Evolutionary conservation across 1,284 basidiomycete species (phyloP).

Genomic region (Tetrapyrgos nigripes): DNA sequence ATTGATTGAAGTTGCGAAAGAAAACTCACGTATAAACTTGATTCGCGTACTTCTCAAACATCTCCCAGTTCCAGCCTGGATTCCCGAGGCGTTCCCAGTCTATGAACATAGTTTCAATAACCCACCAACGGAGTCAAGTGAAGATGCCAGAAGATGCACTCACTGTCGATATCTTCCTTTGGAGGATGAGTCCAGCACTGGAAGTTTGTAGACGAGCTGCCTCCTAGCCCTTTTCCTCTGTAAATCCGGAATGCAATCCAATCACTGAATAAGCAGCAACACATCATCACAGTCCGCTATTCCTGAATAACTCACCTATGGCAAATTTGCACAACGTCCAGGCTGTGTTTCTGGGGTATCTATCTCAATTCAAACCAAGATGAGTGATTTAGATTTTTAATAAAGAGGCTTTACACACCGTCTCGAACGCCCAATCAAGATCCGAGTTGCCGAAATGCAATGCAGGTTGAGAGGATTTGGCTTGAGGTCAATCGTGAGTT

Average conservation of each 20-base stretch:
- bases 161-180: slow-evolving; percentile 37
- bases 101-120: slow-evolving; percentile 5
- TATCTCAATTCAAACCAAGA: not conserved
- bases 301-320: too few relatives aligned
- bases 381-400: not conserved
- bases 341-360: slow-evolving; percentile 7
- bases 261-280: too few relatives aligned
- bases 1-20: too few relatives aligned
- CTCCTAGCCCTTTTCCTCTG: slow-evolving; percentile 32
- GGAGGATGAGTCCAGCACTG: slow-evolving; percentile 32
- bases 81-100: slow-evolving; percentile 40
- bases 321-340: not conserved
- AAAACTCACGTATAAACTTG: slow-evolving; percentile 36
- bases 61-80: slow-evolving; percentile 50
- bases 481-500: not conserved
- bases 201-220: slow-evolving; percentile 31
- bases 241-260: too few relatives aligned
- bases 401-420: slow-evolving; percentile 14
- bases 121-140: not conserved
- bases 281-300: too few relatives aligned
- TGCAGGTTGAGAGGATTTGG: slow-evolving; percentile 21
- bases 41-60: slow-evolving; percentile 38
- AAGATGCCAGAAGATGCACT: not conserved
- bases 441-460: slow-evolving; percentile 23
- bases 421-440: slow-evolving; percentile 30